Evolutionary conservation across 169 alveolate genomes (phyloP).

Genomic region (Eimeria maxima): DNA sequence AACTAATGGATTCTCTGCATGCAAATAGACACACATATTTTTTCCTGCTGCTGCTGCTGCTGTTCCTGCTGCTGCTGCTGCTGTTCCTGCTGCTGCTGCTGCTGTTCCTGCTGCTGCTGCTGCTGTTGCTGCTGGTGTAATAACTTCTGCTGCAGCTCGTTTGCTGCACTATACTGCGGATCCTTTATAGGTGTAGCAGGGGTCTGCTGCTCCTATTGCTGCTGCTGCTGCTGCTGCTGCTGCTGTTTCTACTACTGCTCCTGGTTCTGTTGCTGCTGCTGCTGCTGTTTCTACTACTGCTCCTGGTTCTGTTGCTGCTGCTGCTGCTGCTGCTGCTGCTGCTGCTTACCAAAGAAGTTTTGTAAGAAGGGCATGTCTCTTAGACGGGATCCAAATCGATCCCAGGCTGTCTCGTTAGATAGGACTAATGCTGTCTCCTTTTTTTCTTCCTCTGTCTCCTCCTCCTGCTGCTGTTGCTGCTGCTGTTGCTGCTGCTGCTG

Average conservation of each 20-base stretch:
- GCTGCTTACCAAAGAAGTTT: slow-evolving; percentile 89
- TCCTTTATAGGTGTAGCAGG: too few species aligned
- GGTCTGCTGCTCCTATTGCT: slow-evolving; percentile 10
- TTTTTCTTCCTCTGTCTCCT: not conserved
- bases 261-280: not conserved
- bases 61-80: slow-evolving; percentile 11
- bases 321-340: slow-evolving; percentile 63
- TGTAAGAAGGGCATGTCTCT: slow-evolving; percentile 94
- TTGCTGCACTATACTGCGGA: too few species aligned
- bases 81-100: slow-evolving; percentile 18
- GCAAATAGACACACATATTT: not conserved
- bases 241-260: slow-evolving; percentile 11
- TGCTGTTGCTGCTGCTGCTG: slow-evolving; percentile 63
- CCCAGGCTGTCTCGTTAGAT: slow-evolving; percentile 86
- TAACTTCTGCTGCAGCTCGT: too few species aligned
- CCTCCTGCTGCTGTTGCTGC: slow-evolving; percentile 68
- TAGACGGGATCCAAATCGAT: slow-evolving; percentile 90
- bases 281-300: slow-evolving; percentile 16
- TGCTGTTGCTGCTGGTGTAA: slow-evolving; percentile 60
- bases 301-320: not conserved
- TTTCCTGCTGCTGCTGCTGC: slow-evolving; percentile 36
- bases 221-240: slow-evolving; percentile 15
- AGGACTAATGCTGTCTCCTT: slow-evolving; percentile 85
- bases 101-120: not conserved
- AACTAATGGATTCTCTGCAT: slow-evolving; percentile 88